Conservation (phyloP, 441 rosid species). For the Euphorbia neoarborescens region DNA sequence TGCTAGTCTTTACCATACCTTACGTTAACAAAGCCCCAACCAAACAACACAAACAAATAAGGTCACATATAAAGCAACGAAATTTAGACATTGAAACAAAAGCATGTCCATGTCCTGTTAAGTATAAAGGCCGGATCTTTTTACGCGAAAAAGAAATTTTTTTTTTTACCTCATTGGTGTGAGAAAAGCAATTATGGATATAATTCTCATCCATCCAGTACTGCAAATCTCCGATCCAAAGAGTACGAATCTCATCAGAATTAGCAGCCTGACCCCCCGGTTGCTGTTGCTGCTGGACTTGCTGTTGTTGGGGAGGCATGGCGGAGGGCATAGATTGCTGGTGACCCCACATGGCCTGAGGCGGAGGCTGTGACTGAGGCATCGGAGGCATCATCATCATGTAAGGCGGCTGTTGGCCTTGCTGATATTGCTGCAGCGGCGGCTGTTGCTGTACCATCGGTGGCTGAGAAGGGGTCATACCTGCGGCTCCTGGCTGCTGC, state of each 20-base stretch:
- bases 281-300: constrained; percentile 24
- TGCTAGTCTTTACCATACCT: too few species aligned
- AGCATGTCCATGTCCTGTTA: background rate
- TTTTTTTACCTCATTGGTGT: constrained; percentile 45
- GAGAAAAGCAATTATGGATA: constrained; percentile 35
- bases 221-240: constrained; percentile 73
- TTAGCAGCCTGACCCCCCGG: constrained; percentile 27
- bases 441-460: constrained; percentile 32
- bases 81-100: background rate
- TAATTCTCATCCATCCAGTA: constrained; percentile 61
- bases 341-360: constrained; percentile 40
- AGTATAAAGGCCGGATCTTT: background rate
- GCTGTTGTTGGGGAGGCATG: constrained; percentile 24
- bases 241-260: constrained; percentile 50
- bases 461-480: constrained; percentile 33
- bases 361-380: constrained; percentile 36
- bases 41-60: too few species aligned
- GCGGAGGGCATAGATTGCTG: constrained; percentile 17
- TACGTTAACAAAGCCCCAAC: too few species aligned
- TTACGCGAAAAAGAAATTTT: background rate
- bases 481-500: constrained; percentile 60
- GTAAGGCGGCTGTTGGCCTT: constrained; percentile 34
- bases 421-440: constrained; percentile 35
- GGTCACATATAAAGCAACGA: background rate
- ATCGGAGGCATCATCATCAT: constrained; percentile 46